Base-by-base conservation (phyloP, 2,329 filamentous ascomycete genomes). In the Paraconiothyrium sp. region DNA sequence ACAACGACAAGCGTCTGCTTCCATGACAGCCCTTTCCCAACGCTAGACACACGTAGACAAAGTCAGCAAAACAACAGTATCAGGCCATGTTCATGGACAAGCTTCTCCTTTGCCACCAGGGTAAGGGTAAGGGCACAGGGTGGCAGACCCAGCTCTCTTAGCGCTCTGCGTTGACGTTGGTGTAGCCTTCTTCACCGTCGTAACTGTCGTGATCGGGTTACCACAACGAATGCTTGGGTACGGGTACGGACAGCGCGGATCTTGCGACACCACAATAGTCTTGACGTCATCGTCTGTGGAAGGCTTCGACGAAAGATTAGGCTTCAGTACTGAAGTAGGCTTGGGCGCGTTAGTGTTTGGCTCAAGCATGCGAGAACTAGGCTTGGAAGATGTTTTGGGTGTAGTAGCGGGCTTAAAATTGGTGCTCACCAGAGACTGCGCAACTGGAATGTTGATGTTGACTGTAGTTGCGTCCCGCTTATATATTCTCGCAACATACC, bases 241-340 rank as follows among this genome's bases (percentile, higher is more conserved):
- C 2, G 73, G 73, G 49, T 74, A 76, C n/a, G 72, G 73, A 60
- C 74, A 76, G 20, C 68, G 67, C 7, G 63, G 24, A 37, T 71
- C 70, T 2, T 65, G 39, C 1, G 63, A 58, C 0, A 67, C 14
- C 2, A 69, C 50, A 5, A 57, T 62, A 8, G 67, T 68, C 22
- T 60, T 60, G 5, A 60, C 50, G 22, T 54, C 22, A 16, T 54
- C 56, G n/a, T 14, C 46, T n/a, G 14, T 35, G n/a, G 34, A 8
- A 20, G 35, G 20, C 8, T 24, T 30, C n/a, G 34, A 16, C 24
- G 35, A 13, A 3, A 54, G 24, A 46, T 37, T 57, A 22, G 37
- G 30, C 27, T 61, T 54, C 20, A 39, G 48, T 10, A 41, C 32
- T 4, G 58, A 50, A 24, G n/a, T 49, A 20, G 32, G 32, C 51